Conservation (phyloP, 257 asterid genomes). For the Paulownia fortunei region DNA sequence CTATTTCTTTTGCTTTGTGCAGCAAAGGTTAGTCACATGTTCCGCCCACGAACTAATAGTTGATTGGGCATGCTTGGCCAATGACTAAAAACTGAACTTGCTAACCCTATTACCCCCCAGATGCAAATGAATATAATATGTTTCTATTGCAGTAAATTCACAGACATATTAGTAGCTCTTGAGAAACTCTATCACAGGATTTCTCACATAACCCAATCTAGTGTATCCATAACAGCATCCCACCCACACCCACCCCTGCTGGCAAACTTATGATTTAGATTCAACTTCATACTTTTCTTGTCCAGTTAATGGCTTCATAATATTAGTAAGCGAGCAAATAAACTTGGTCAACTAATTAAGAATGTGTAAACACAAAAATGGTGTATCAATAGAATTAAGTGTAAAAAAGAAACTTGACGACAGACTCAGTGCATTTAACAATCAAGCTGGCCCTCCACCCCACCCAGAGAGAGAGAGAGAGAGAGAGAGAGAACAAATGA, state of each 20-base stretch:
- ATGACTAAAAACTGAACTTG: background rate
- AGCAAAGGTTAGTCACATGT: background rate
- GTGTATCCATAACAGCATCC: background rate
- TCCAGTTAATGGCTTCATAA: constrained; percentile 1
- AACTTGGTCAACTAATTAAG: background rate
- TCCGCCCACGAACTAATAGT: background rate
- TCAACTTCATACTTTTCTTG: constrained; percentile 12
- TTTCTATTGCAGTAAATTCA: background rate
- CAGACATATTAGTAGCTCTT: background rate
- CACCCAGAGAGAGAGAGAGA: background rate
- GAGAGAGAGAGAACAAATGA: background rate
- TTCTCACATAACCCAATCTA: background rate
- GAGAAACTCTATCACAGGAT: background rate
- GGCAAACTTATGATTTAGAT: background rate
- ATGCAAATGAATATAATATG: constrained; percentile 3
- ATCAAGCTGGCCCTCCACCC: background rate
- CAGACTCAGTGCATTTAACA: constrained; percentile 1
- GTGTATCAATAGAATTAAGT: background rate
- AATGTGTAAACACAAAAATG: constrained; percentile 3
- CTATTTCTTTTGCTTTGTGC: background rate
- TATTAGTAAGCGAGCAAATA: constrained; percentile 5
- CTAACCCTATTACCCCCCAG: background rate
- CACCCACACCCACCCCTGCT: constrained; percentile 12
- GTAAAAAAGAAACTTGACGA: background rate
- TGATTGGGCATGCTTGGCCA: constrained; percentile 8